Evolutionary conservation across 2,329 filamentous ascomycete species (phyloP).

Genomic region (Orbilia ellipsospora): DNA sequence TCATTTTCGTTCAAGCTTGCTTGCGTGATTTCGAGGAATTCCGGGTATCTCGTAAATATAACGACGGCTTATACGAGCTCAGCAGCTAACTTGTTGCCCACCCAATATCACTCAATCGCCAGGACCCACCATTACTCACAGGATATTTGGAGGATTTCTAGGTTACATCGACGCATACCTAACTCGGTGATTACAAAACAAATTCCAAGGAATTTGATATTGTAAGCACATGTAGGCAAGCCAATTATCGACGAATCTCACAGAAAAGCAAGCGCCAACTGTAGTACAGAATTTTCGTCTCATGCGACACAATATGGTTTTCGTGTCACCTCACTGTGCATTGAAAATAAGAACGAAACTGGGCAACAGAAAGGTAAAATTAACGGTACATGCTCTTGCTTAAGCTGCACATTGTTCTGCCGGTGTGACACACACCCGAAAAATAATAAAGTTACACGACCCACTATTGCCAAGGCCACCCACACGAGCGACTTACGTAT

Average conservation of each 20-base stretch:
- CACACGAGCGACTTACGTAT: constrained; percentile 32
- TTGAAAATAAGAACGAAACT: too few relatives aligned
- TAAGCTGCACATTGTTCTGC: too few relatives aligned
- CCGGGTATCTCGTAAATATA: not conserved
- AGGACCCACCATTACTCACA: too few relatives aligned
- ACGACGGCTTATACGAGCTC: not conserved
- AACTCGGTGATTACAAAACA: too few relatives aligned
- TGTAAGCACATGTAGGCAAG: not conserved
- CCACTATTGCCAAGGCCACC: constrained; percentile 22
- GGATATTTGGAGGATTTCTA: too few relatives aligned
- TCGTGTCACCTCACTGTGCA: constrained; percentile 38
- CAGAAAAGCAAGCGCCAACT: constrained; percentile 39
- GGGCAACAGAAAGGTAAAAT: too few relatives aligned
- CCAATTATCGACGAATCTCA: constrained; percentile 5
- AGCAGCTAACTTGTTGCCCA: not conserved
- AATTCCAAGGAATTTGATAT: too few relatives aligned
- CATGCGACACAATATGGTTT: constrained; percentile 43
- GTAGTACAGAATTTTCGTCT: constrained; percentile 47
- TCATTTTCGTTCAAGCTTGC: too few relatives aligned
- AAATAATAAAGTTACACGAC: constrained; percentile 36
- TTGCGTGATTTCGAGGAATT: constrained; percentile 10
- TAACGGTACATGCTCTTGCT: too few relatives aligned
- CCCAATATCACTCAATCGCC: not conserved
- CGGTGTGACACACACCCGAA: constrained; percentile 21
- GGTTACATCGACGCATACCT: too few relatives aligned